These are phyloP conservation scores for Exserohilum turcica DNA, from an alignment of 2,329 filamentous ascomycete species.

Conservation along the genomic window DNA sequence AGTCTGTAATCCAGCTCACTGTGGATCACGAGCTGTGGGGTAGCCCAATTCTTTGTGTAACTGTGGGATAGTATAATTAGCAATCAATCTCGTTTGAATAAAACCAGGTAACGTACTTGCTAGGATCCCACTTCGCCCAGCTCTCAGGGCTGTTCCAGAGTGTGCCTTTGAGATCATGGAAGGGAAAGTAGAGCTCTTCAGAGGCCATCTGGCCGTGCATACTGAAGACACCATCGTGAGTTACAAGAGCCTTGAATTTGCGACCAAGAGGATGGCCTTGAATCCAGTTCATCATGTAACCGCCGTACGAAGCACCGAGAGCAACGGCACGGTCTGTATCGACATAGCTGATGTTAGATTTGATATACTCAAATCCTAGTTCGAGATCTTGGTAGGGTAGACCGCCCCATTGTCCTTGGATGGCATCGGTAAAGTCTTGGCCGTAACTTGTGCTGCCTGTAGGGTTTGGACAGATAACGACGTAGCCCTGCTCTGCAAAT, in stretches of 20 bases:
- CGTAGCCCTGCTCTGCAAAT: conserved; percentile 86
- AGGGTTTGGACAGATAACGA: conserved; percentile 80
- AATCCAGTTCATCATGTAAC: conserved; percentile 73
- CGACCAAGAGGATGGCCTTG: conserved; percentile 83
- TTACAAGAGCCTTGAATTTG: conserved; percentile 85
- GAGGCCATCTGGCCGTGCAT: conserved; percentile 56
- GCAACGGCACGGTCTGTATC: conserved; percentile 73
- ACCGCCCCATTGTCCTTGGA: conserved; percentile 82
- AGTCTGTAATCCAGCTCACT: conserved; percentile 88
- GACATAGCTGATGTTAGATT: conserved; percentile 67
- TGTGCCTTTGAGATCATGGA: conserved; percentile 50
- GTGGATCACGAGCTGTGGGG: conserved; percentile 88
- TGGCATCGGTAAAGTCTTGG: conserved; percentile 75
- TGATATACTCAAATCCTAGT: conserved; percentile 75
- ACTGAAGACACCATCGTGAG: conserved; percentile 85
- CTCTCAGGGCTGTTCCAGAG: conserved; percentile 49
- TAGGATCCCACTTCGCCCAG: conserved; percentile 65
- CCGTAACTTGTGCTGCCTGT: conserved; percentile 85
- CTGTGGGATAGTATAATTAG: neutral
- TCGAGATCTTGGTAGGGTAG: conserved; percentile 83
- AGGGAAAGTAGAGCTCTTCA: conserved; percentile 59
- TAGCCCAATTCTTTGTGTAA: conserved; percentile 72
- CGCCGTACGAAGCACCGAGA: conserved; percentile 64
- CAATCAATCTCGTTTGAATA: neutral
- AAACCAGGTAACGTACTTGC: conserved; percentile 27